Evolutionary conservation across 2,329 filamentous ascomycete species (phyloP).

Genomic region (Mycosphaerelloides madeirae): DNA sequence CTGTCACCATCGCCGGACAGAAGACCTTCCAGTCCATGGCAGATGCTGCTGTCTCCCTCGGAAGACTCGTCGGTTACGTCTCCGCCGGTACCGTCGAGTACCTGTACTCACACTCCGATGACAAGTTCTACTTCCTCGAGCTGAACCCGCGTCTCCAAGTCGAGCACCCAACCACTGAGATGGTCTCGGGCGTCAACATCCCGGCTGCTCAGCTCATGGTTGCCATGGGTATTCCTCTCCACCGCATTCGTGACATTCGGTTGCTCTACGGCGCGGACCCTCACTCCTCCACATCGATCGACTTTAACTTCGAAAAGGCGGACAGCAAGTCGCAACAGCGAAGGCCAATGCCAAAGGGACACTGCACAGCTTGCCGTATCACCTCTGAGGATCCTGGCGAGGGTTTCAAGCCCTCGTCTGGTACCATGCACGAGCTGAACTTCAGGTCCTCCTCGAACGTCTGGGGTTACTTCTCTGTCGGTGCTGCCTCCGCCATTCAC

Average conservation of each 20-base stretch:
- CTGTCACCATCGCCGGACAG: conserved; percentile 88
- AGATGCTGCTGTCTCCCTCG: conserved; percentile 88
- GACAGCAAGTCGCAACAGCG: conserved; percentile 80
- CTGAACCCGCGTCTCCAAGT: conserved; percentile 98
- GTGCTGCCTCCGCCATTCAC: conserved; percentile 93
- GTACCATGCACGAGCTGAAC: conserved; percentile 98
- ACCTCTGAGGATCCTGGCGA: conserved; percentile 98
- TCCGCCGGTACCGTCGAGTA: conserved; percentile 99
- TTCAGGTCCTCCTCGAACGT: conserved; percentile 98
- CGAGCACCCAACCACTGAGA: conserved; percentile 98
- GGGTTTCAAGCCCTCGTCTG: conserved; percentile 98
- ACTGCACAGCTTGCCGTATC: conserved; percentile 97
- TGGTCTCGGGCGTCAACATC: conserved; percentile 97
- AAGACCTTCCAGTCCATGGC: conserved; percentile 95
- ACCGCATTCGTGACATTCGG: conserved; percentile 93
- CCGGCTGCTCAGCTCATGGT: conserved; percentile 97
- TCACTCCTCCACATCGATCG: conserved; percentile 77
- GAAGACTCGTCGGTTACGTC: conserved; percentile 92
- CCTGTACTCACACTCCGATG: conserved; percentile 93
- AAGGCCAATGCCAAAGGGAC: conserved; percentile 86
- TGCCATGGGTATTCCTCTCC: conserved; percentile 95
- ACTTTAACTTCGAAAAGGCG: conserved; percentile 91
- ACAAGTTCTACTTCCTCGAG: conserved; percentile 99
- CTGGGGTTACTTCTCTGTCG: conserved; percentile 99
- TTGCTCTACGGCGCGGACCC: conserved; percentile 94